These are phyloP conservation scores for Sporothrix protearum DNA, from an alignment of 2,329 filamentous ascomycete genomes.

Conservation along the genomic window DNA sequence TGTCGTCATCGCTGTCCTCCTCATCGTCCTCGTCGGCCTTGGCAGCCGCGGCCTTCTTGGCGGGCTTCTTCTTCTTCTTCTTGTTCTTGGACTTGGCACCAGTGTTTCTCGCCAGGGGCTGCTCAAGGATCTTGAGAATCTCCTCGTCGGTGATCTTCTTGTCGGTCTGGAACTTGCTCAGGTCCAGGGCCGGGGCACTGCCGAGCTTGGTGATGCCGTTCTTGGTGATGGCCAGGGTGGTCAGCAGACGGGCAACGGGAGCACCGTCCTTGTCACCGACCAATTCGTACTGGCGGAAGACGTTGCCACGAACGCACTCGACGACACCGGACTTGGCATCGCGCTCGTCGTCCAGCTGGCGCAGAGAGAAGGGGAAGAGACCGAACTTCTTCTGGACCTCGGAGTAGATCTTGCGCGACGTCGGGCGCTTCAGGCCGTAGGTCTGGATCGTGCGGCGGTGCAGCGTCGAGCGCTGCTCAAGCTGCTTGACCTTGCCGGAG, in stretches of 20 bases:
- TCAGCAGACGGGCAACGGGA: conserved; percentile 81
- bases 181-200: conserved; percentile 69
- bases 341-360: conserved; percentile 95
- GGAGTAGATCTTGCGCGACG: conserved; percentile 85
- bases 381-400: conserved; percentile 98
- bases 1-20: conserved; percentile 39
- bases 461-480: conserved; percentile 83
- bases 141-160: conserved; percentile 98
- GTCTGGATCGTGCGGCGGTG: conserved; percentile 90
- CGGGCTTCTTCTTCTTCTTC: conserved; percentile 67
- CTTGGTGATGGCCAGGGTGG: conserved; percentile 93
- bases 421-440: conserved; percentile 89
- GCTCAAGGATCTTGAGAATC: conserved; percentile 88
- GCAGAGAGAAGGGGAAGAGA: conserved; percentile 94
- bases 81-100: conserved; percentile 85
- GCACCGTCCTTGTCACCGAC: conserved; percentile 88
- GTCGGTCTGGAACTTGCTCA: conserved; percentile 83
- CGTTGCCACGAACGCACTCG: conserved; percentile 89
- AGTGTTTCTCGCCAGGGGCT: conserved; percentile 79
- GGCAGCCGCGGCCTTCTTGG: conserved; percentile 41
- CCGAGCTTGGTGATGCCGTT: conserved; percentile 88
- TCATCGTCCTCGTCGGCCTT: conserved; percentile 36
- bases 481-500: conserved; percentile 88
- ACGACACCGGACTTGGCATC: conserved; percentile 93
- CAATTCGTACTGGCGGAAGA: conserved; percentile 93